These are phyloP conservation scores for Hypoxylon subgilvum DNA, from an alignment of 495 filamentous ascomycete genomes.

Conservation along the genomic window DNA sequence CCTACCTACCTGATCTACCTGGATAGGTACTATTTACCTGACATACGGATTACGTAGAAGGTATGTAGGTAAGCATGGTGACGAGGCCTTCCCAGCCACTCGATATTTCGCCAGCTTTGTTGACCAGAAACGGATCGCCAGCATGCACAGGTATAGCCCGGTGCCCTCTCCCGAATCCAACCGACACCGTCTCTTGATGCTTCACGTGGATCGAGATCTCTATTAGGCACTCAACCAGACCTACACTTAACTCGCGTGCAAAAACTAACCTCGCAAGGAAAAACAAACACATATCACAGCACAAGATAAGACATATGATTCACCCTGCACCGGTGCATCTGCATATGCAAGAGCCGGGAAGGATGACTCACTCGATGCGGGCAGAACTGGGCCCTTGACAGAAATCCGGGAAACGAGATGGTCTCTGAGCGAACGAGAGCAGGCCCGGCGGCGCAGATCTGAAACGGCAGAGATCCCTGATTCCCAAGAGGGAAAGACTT, in stretches of 20 bases:
- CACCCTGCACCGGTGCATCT: not conserved
- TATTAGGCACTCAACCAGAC: not conserved
- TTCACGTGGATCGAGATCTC: constrained; percentile 21
- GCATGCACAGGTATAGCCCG: not conserved
- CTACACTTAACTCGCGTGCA: not conserved
- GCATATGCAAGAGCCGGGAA: constrained; percentile 26
- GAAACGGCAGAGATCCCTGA: constrained; percentile 23
- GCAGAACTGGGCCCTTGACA: constrained; percentile 15
- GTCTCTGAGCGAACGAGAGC: constrained; percentile 26
- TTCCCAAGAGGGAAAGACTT: constrained; percentile 15
- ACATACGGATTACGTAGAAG: too few species aligned
- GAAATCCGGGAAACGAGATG: not conserved
- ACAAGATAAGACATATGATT: constrained; percentile 5
- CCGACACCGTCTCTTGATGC: constrained; percentile 1
- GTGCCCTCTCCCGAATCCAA: not conserved
- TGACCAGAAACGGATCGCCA: constrained; percentile 17
- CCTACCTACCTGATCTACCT: too few species aligned
- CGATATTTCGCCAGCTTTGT: constrained; percentile 12
- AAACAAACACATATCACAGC: not conserved
- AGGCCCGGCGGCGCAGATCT: constrained; percentile 21
- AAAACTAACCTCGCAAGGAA: not conserved
- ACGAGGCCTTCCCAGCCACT: constrained; percentile 29
- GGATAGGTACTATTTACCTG: too few species aligned
- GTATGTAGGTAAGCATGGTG: constrained; percentile 5
- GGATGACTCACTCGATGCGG: constrained; percentile 30